These are phyloP conservation scores for Solanum sejunctum DNA, from an alignment of 257 asterid genomes.

Conservation along the genomic window DNA sequence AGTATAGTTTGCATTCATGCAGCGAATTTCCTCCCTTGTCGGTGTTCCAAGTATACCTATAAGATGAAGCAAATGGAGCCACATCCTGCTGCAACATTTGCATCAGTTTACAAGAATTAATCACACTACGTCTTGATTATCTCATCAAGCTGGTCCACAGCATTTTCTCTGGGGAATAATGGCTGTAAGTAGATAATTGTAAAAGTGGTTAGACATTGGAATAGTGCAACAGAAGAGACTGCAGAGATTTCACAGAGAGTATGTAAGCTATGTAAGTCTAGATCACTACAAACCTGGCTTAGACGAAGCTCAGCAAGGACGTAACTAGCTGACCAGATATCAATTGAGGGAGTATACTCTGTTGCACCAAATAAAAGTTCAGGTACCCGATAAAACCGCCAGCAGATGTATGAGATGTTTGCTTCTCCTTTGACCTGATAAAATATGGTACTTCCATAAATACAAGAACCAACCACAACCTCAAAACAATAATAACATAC, in stretches of 20 bases:
- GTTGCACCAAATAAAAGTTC: slow-evolving; percentile 97
- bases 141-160: slow-evolving; percentile 95
- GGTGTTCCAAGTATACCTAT: slow-evolving; percentile 90
- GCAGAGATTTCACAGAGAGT: neutral
- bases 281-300: slow-evolving; percentile 53
- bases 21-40: slow-evolving; percentile 88
- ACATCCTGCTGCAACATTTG: neutral
- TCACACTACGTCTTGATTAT: slow-evolving; percentile 56
- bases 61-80: slow-evolving; percentile 9
- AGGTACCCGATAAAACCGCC: slow-evolving; percentile 94
- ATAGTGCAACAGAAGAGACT: neutral
- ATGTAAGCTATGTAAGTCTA: neutral
- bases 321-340: slow-evolving; percentile 55
- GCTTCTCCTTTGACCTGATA: slow-evolving; percentile 77
- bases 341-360: slow-evolving; percentile 79
- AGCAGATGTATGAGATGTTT: slow-evolving; percentile 91
- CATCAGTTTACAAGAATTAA: neutral
- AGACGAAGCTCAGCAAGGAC: slow-evolving; percentile 90
- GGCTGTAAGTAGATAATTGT: slow-evolving; percentile 33
- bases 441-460: neutral
- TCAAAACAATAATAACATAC: neutral
- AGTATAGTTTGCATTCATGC: slow-evolving; percentile 85
- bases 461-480: neutral
- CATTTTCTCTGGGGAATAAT: slow-evolving; percentile 93
- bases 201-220: slow-evolving; percentile 8